A percentile compares a stretch with the other conserved stretches of the same genome.
These are phyloP conservation scores for Primulina tabacum DNA, from an alignment of 257 asterid genomes.

Conservation along the genomic window DNA sequence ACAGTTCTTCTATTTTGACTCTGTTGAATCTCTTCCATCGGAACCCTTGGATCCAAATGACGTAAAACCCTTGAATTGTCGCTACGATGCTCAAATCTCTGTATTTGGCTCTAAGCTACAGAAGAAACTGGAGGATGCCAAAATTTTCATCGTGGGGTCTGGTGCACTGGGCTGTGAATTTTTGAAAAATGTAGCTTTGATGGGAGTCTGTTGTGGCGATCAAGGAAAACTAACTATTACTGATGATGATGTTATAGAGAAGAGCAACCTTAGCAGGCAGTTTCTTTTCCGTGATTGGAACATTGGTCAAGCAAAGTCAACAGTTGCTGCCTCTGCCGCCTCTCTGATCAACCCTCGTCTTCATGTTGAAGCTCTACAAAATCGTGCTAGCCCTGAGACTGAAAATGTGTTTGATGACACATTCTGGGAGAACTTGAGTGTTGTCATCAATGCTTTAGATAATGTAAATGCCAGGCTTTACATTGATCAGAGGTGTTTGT, in stretches of 20 bases:
- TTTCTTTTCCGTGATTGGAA: constrained; percentile 59
- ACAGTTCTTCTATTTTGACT: constrained; percentile 56
- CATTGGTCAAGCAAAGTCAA: constrained; percentile 55
- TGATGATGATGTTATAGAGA: constrained; percentile 54
- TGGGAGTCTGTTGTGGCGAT: constrained; percentile 49
- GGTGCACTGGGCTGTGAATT: constrained; percentile 58
- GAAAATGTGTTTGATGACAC: constrained; percentile 42
- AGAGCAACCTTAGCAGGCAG: constrained; percentile 54
- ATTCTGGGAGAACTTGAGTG: constrained; percentile 47
- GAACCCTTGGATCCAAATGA: constrained; percentile 40
- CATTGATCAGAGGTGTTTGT: constrained; percentile 43
- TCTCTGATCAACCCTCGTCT: constrained; percentile 37
- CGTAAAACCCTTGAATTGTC: constrained; percentile 42
- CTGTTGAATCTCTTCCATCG: constrained; percentile 49
- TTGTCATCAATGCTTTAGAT: constrained; percentile 44
- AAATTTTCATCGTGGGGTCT: constrained; percentile 43
- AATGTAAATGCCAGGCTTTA: constrained; percentile 48
- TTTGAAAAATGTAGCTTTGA: constrained; percentile 47
- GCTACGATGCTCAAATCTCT: constrained; percentile 54
- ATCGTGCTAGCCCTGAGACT: constrained; percentile 43
- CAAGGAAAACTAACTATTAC: constrained; percentile 46
- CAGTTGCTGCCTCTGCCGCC: constrained; percentile 53
- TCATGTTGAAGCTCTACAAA: constrained; percentile 39
- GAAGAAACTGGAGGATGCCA: constrained; percentile 48
- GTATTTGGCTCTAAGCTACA: constrained; percentile 52